Evolutionary conservation across 441 rosid species (phyloP).

Genomic region (Erodium moschatum): DNA sequence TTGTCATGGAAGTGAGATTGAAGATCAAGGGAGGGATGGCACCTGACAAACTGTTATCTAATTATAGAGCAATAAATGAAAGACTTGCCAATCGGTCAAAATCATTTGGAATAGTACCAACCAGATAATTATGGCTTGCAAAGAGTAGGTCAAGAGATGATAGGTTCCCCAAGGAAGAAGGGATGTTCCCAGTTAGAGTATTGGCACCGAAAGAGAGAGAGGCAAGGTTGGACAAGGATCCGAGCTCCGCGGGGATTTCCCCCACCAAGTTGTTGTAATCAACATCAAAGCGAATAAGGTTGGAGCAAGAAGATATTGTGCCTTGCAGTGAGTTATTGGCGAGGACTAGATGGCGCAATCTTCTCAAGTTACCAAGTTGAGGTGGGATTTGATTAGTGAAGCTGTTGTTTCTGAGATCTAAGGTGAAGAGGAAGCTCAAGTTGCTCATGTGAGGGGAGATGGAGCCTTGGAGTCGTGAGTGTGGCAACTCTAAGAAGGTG

Average conservation of each 20-base stretch:
- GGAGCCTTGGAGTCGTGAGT: constrained; percentile 10
- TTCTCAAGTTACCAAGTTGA: neutral
- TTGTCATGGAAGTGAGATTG: constrained; percentile 20
- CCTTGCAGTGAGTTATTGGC: constrained; percentile 12
- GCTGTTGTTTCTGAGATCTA: constrained; percentile 8
- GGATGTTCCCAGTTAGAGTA: neutral
- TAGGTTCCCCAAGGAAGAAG: constrained; percentile 15
- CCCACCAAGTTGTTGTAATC: neutral
- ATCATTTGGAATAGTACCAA: constrained; percentile 21
- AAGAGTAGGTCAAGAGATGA: constrained; percentile 12
- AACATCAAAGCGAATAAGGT: neutral
- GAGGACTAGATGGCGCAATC: neutral
- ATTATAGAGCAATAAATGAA: neutral
- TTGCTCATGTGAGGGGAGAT: constrained; percentile 22
- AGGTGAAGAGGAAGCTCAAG: constrained; percentile 12
- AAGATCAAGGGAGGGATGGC: constrained; percentile 24
- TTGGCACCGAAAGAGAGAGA: neutral
- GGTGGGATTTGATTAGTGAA: constrained; percentile 12
- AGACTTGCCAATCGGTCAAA: constrained; percentile 17
- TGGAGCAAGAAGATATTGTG: constrained; percentile 9
- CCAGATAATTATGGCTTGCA: neutral
- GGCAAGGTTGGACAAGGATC: neutral
- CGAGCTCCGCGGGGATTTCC: constrained; percentile 2
- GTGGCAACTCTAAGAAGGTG: neutral
- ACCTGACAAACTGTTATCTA: constrained; percentile 12